Evolutionary conservation across 1,139 yeast species (phyloP), one percentile per base, ranked within the genome.

Genomic region (Magnusiomyces paraingens): DNA sequence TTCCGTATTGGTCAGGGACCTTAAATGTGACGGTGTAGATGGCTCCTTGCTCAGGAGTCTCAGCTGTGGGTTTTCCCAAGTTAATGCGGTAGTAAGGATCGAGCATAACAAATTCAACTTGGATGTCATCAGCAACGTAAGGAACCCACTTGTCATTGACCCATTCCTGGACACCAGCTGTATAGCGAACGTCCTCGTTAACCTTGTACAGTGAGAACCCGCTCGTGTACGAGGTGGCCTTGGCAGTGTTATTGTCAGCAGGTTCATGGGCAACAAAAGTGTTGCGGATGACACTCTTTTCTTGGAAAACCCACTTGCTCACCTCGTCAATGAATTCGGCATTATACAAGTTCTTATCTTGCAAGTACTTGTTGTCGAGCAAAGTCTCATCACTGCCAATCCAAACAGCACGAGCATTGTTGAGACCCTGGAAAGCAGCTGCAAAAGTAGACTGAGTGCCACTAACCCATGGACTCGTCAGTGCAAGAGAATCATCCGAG

Each of bases 1-100:
- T 86, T 55, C 99, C 99, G 68, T 93, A 96, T 66, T 91, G 97
- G 69, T 93, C 98, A 21, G 99, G 99, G 50, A 90, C 72, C 53
- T 79, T 78, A 70, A 94, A 89, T 50, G 78, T 73, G 2, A 79
- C 70, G 6, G 76, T 69, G 63, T 82, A 83, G 35, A 77, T 76
- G 1, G 75, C 67, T 36, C 61, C 56, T 3, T 61, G 60, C 35
- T 62, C 67, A 12, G 43, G 36, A 35, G 64, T 66, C 11, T 61
- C 64, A 0, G 64, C 55, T 11, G 63, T 60, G 10, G 66, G 58
- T 17, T 45, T 21, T 71, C 69, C 52, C 72, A 70, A 48, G 29
- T 62, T 83, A 55, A 91, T 68, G 66, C 99, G 82, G 68, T 90
- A 90, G 74, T 91, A 93, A 50, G 99, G 99, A 69, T 93, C 98